Percentiles rank a stretch among this genome's conserved stretches.
These are phyloP conservation scores for Arthrobotrys sphaeroides DNA, from an alignment of 2,329 filamentous ascomycete species.

Conservation along the genomic window DNA sequence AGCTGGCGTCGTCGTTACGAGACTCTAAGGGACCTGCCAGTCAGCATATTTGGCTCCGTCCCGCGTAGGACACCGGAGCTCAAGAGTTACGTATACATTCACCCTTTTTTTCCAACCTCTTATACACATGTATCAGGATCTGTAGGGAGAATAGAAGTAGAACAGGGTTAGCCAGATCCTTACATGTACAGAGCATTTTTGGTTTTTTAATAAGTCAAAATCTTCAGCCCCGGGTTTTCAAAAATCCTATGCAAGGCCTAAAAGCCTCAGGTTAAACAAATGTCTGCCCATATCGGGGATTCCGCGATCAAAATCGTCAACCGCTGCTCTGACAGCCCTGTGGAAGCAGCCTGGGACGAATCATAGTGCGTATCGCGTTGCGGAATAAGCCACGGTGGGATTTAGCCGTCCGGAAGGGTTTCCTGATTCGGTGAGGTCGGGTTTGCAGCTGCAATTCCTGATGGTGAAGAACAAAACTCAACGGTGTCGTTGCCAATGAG, in stretches of 20 bases:
- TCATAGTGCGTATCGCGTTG: constrained; percentile 25
- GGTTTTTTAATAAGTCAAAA: not conserved
- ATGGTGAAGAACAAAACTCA: too few species aligned
- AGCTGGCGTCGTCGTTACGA: not conserved
- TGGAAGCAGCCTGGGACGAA: not conserved
- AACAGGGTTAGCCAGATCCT: constrained; percentile 10
- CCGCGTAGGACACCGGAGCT: constrained; percentile 33
- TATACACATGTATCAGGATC: not conserved
- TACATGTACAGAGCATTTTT: too few species aligned
- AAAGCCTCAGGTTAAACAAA: not conserved
- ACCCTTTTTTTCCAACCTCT: not conserved
- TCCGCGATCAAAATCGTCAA: not conserved
- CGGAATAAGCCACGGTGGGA: constrained; percentile 30
- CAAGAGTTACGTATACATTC: constrained; percentile 30
- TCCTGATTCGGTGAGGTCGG: constrained; percentile 22
- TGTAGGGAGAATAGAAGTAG: not conserved
- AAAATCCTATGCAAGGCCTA: constrained; percentile 15
- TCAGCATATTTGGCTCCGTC: not conserved
- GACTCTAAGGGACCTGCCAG: not conserved
- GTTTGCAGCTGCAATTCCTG: not conserved
- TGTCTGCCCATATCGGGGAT: not conserved
- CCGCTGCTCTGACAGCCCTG: not conserved
- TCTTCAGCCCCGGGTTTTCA: not conserved
- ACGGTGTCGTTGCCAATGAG: too few species aligned
- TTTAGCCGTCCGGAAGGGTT: constrained; percentile 33